These are phyloP conservation scores for Rehmannia glutinosa DNA, from an alignment of 257 asterid species.

Conservation along the genomic window DNA sequence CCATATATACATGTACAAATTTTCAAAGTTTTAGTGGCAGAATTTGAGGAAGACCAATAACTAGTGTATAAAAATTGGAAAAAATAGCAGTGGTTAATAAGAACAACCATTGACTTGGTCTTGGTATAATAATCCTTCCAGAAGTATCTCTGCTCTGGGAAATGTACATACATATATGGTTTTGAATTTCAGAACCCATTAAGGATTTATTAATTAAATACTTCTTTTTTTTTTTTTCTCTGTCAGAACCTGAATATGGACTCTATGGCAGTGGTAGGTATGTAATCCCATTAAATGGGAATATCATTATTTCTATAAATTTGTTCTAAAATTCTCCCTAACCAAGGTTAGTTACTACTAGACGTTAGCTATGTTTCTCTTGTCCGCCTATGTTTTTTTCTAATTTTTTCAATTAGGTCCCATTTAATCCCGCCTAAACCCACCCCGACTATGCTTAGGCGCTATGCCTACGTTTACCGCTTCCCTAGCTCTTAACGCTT, in stretches of 20 bases:
- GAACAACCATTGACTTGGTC: slow-evolving; percentile 18
- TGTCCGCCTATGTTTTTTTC: too few species aligned
- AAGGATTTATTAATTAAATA: background rate
- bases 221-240: background rate
- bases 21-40: slow-evolving; percentile 39
- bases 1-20: slow-evolving; percentile 22
- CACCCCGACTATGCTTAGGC: too few species aligned
- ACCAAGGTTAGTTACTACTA: too few species aligned
- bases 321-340: too few species aligned
- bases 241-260: background rate
- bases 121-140: too few species aligned
- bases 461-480: too few species aligned
- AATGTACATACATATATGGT: background rate
- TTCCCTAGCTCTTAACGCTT: too few species aligned
- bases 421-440: too few species aligned
- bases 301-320: slow-evolving; percentile 2
- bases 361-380: too few species aligned
- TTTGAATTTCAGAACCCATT: background rate
- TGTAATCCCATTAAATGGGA: background rate
- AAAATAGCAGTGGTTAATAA: background rate
- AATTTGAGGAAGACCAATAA: slow-evolving; percentile 34
- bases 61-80: background rate
- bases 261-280: too few species aligned
- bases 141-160: background rate
- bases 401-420: too few species aligned